These are phyloP conservation scores for Hortaea sp. DNA, from an alignment of 2,329 filamentous ascomycete genomes.

Conservation along the genomic window DNA sequence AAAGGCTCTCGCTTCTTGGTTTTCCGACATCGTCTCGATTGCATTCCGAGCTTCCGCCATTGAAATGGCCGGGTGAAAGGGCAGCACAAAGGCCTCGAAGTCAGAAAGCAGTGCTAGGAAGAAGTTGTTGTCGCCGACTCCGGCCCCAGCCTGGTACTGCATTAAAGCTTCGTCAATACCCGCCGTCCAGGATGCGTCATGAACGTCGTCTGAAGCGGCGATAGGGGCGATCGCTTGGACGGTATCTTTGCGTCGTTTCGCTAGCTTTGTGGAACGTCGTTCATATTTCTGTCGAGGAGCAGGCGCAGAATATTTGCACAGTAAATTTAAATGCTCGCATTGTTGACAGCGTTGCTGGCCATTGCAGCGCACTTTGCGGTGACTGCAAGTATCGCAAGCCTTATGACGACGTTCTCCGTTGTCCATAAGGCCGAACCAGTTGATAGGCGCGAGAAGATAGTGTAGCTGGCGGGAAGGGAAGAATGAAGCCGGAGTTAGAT, in stretches of 20 bases:
- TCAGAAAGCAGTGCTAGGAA: neutral
- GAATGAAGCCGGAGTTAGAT: too few relatives aligned
- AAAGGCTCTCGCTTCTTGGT: neutral
- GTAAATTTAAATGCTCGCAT: neutral
- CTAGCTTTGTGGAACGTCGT: neutral
- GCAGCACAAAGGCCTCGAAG: neutral
- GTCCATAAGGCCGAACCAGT: too few relatives aligned
- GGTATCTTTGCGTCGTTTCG: neutral
- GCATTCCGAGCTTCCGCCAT: neutral
- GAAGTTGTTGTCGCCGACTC: neutral
- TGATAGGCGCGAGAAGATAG: too few relatives aligned
- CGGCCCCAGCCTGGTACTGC: too few relatives aligned
- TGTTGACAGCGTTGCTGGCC: neutral
- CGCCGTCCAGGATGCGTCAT: too few relatives aligned
- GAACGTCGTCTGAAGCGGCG: too few relatives aligned
- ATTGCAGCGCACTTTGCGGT: neutral
- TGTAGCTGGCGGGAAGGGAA: too few relatives aligned
- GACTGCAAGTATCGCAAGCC: neutral
- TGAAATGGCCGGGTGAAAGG: neutral
- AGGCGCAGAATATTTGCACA: neutral
- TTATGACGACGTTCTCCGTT: too few relatives aligned
- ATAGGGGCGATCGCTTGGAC: too few relatives aligned
- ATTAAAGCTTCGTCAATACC: too few relatives aligned
- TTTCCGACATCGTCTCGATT: neutral
- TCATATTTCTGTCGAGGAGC: neutral